Base-by-base conservation (phyloP, 371 early-diverging fungal genomes). In the Mortierella sp. region DNA sequence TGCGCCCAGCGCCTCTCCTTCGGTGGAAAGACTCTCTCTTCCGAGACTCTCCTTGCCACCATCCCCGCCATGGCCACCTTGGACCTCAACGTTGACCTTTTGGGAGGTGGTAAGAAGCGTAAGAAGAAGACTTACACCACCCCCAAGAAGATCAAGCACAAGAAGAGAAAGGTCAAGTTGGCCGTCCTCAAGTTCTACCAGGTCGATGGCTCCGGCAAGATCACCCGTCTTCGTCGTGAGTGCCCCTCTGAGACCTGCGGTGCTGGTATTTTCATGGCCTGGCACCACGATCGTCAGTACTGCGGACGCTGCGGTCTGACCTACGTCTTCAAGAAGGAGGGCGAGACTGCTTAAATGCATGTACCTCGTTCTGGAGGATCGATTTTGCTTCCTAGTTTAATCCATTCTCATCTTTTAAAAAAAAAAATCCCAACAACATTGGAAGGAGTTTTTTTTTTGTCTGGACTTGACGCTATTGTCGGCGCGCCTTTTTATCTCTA, bases 91-190 rank as follows among this genome's bases (percentile, higher is more conserved):
- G 87, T 87, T 68, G 90, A 90, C 67, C 85, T 90, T 63, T 85
- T 90, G 79, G 92, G 97, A 93, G 97, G 97, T 96, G 97, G 89
- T 88, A 98, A 98, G 95, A 97, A 97, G 95, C 91, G 95, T 78
- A 98, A 97, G 94, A 97, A 97, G 96, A 98, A 98, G 96, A 94
- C 92, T 82, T 98, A 98, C 94, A 98, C 98, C 84, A 98, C 99
- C 82, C 99, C 99, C 90, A 98, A 98, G 96, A 98, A 98, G 95
- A 96, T 96, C 88, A 95, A 96, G 91, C 98, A 98, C 95, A 97
- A 97, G 96, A 91, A 94, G 87, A 96, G 95, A 92, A 98, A 98
- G 93, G 97, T 97, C 89, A 98, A 97, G 91, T 88, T 97, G 86
- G 94, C 98, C 65, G 93, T 99, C 84, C 92, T 98, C 88, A 96